Base-by-base conservation (phyloP, 495 filamentous ascomycete genomes). In the Bacidia gigantensis region DNA sequence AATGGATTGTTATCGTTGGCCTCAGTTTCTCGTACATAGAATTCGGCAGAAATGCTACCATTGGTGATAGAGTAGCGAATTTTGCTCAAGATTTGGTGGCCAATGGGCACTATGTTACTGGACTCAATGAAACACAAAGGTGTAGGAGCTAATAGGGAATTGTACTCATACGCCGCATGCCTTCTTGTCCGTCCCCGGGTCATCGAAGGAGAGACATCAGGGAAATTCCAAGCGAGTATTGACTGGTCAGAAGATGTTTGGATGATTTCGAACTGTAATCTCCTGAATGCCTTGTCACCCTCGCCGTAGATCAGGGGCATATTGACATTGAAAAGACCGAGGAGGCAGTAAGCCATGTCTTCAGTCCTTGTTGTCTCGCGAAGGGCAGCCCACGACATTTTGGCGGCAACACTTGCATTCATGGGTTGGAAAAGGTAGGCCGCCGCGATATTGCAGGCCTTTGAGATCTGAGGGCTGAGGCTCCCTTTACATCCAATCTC, bases 301-400 rank as follows among this genome's bases (percentile, higher is more conserved):
- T 70, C 67, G 11, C 67, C 67, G 50, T 70, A 70, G n/a, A 66
- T 56, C 41, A 68, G 53, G 1, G 62, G 54, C 60, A 69, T 65
- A 51, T 63, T 66, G 41, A 69, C 50, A 22, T 57, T 49, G 46
- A 67, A 65, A 7, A 69, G 25, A 17, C 66, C 66, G 5, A 69
- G 39, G 2, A 69, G 53, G 29, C 53, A 60, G 48, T 67, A 69
- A 9, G 66, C 66, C 18, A 57, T 55, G 44, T 69, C 66, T 52
- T 68, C 66, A 2, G 54, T 17, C 11, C 61, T 40, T 1, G 54
- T 65, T 5, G 63, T 66, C 44, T 55, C 23, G 26, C 66, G 39
- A 9, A 49, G 56, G 9, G 66, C 58, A 7, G 62, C 60, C 66
- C 66, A 68, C 18, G 57, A 56, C 65, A 68, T 67, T 35, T 44